These are phyloP conservation scores for Candida pseudofarinosa DNA, from an alignment of 805 yeast genomes.

Conservation along the genomic window DNA sequence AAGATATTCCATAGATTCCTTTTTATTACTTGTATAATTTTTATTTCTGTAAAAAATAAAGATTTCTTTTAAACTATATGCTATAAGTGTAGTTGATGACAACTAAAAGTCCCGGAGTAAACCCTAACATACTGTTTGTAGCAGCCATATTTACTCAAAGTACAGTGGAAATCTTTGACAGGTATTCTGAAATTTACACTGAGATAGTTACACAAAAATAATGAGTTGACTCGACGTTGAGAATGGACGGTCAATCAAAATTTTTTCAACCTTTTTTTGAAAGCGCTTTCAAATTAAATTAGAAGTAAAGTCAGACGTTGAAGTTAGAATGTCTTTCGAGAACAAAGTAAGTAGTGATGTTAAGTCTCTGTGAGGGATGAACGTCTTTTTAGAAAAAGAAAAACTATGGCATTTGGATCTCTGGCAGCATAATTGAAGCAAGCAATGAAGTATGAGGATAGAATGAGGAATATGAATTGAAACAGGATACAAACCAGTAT, in stretches of 20 bases:
- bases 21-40: background rate
- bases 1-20: background rate
- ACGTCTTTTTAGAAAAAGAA: too few relatives aligned
- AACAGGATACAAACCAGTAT: too few relatives aligned
- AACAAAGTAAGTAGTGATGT: conserved; percentile 39
- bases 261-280: conserved; percentile 9
- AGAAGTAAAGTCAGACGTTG: background rate
- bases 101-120: too few relatives aligned
- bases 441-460: background rate
- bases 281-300: background rate
- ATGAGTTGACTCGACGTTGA: conserved; percentile 4
- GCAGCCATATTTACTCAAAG: too few relatives aligned
- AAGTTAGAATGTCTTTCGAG: conserved; percentile 40
- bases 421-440: background rate
- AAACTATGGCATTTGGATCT: background rate
- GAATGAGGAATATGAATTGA: too few relatives aligned
- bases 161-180: too few relatives aligned
- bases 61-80: too few relatives aligned
- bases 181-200: conserved; percentile 7
- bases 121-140: too few relatives aligned
- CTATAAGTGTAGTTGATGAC: too few relatives aligned
- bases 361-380: background rate
- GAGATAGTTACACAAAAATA: conserved; percentile 8
- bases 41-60: too few relatives aligned
- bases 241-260: conserved; percentile 11